Conservation (phyloP, 2,329 filamentous ascomycete species). For the Diaporthe vexans region DNA sequence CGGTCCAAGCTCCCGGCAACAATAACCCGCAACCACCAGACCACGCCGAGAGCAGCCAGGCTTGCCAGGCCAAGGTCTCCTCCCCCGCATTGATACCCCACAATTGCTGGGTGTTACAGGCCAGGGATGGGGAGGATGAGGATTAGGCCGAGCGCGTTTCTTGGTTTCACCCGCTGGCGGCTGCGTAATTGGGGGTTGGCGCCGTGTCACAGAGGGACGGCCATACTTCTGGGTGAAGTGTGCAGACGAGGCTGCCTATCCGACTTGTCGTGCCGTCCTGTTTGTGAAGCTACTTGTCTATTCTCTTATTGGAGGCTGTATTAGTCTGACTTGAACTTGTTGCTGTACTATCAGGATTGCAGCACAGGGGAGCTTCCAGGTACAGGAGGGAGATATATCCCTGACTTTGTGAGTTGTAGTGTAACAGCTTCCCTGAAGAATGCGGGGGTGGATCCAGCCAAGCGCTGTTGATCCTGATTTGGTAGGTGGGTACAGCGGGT, state of each 20-base stretch:
- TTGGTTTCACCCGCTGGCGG: slow-evolving; percentile 26
- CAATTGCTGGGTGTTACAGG: slow-evolving; percentile 14
- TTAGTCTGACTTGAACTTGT: not conserved
- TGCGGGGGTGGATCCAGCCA: slow-evolving; percentile 38
- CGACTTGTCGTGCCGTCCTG: not conserved
- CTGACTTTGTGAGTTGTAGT: not conserved
- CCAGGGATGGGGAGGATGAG: slow-evolving; percentile 6
- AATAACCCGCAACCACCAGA: not conserved
- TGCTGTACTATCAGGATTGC: not conserved
- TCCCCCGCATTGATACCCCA: slow-evolving; percentile 30
- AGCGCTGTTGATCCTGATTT: not conserved
- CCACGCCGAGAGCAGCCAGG: not conserved
- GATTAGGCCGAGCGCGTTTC: slow-evolving; percentile 1
- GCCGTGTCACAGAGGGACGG: slow-evolving; percentile 9
- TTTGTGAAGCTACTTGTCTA: no score
- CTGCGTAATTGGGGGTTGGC: not conserved
- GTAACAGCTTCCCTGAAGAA: slow-evolving; percentile 25
- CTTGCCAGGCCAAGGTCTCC: not conserved
- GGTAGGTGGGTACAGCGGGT: slow-evolving; percentile 22
- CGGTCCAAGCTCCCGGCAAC: slow-evolving; percentile 1
- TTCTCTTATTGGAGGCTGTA: not conserved
- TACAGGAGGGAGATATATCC: not conserved
- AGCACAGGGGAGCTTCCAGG: no score
- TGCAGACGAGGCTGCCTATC: not conserved
- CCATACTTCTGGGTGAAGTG: slow-evolving; percentile 20